Evolutionary conservation across 352 stramenopile species (phyloP), one percentile per base, ranked within the genome.

Genomic region (Phytopythium mirpurense): DNA sequence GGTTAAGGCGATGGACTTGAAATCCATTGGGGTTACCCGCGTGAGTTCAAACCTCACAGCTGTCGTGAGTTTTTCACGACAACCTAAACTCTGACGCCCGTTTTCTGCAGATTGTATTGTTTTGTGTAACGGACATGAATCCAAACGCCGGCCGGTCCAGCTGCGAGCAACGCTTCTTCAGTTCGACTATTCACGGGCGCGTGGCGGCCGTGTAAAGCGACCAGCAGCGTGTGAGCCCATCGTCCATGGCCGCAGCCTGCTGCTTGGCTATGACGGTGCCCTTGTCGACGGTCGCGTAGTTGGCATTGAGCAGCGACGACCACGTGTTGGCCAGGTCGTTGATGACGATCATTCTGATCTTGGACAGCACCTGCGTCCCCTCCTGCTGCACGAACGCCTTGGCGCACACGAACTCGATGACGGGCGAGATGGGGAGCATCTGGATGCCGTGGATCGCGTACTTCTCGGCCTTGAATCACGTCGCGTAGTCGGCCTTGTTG

Each of bases 381-480:
- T 82, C 73, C 54, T 83, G 64, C 42, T 51, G 53, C 16, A 89
- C 75, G 52, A 89, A 89, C 7, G 62, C 57, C 19, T 31, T 44
- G 21, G 71, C 68, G 37, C 78, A 73, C 34, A 86, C 76, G 32
- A 72, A 73, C 43, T 86, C 73, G 5, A 76, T 70, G 52, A 86
- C 67, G 5, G 78, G 75, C 31, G 73, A 82, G 24, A 81, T 72
- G 7, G 72, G 78, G 42, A 89, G 74, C 79, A 90, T 90, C 54
- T 90, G 79, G 54, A 90, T 90, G 45, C 79, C 79, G 55, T 90
- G 79, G 61, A 90, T 90, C 26, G 67, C 75, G 57, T 86, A 72
- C 55, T 83, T 83, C 56, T 88, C 74, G 2, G 70, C 57, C 38
- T 75, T 87, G 57, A 89, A 89, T 73, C 75, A 89, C 21, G 75